phyloP scores from a whole-genome alignment of 208 protist species.

The Trypanosoma congolense region DNA sequence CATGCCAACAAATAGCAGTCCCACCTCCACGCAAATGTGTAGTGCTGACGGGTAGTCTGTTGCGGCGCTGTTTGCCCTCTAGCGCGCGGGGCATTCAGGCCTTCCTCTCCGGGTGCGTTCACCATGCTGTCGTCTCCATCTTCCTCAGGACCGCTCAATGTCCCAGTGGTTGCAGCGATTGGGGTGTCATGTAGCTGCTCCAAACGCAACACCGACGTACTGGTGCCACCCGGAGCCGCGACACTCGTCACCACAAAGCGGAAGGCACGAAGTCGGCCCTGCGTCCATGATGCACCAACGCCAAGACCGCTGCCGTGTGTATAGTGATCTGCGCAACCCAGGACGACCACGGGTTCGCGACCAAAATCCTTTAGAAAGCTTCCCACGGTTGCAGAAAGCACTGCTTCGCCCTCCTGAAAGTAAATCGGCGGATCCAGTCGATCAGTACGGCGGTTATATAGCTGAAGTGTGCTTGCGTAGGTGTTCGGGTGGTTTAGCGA shows the following conservation, averaged over 20 bases:
- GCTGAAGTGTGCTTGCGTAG: constrained; percentile 72
- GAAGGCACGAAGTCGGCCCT: constrained; percentile 65
- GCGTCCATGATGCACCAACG: constrained; percentile 32
- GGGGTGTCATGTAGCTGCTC: constrained; percentile 68
- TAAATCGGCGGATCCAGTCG: constrained; percentile 54
- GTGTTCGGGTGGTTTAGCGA: constrained; percentile 50
- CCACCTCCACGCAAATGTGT: constrained; percentile 67
- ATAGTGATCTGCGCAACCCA: constrained; percentile 48
- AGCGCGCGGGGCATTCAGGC: background rate
- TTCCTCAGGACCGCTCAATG: background rate
- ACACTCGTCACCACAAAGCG: constrained; percentile 32
- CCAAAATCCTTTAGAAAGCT: constrained; percentile 71
- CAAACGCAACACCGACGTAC: constrained; percentile 26
- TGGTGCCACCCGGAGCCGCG: background rate
- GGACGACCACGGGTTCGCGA: constrained; percentile 63
- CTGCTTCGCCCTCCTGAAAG: constrained; percentile 60
- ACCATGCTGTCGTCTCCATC: background rate
- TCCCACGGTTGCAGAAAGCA: constrained; percentile 51
- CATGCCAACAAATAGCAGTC: constrained; percentile 74
- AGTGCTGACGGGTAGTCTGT: constrained; percentile 67
- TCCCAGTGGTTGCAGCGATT: constrained; percentile 17
- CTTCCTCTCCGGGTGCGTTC: background rate
- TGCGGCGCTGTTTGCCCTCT: background rate
- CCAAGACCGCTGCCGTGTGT: constrained; percentile 70
- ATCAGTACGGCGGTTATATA: constrained; percentile 60